A percentile compares a stretch with the other conserved stretches of the same genome.
Conservation (phyloP, 306 rosid genomes). For the Styphnolobium japonicum region DNA sequence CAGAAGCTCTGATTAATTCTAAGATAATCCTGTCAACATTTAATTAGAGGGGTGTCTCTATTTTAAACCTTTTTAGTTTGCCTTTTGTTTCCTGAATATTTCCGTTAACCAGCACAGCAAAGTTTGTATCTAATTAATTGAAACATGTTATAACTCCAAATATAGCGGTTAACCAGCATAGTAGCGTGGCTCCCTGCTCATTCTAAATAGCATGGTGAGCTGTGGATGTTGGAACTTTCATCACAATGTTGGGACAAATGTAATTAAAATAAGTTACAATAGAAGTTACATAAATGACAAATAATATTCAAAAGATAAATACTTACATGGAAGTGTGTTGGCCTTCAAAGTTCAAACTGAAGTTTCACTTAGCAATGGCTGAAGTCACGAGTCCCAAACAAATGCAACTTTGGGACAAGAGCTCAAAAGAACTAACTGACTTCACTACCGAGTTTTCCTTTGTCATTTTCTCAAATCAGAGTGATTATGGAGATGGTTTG, state of each 20-base stretch:
- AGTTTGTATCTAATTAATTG: neutral
- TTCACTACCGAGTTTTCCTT: conserved; percentile 45
- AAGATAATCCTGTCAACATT: neutral
- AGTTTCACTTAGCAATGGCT: conserved; percentile 9
- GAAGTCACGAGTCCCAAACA: neutral
- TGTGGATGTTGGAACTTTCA: neutral
- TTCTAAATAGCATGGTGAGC: neutral
- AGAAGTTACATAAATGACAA: neutral
- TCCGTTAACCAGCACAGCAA: neutral
- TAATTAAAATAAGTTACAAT: neutral
- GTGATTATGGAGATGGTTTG: conserved; percentile 29
- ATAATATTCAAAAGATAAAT: neutral
- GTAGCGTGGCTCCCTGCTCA: neutral
- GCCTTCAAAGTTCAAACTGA: neutral
- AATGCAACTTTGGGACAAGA: conserved; percentile 33
- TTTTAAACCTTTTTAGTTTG: neutral
- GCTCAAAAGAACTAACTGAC: conserved; percentile 10
- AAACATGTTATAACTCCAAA: neutral
- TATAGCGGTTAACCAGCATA: neutral
- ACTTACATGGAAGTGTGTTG: neutral
- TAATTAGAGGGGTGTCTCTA: no score
- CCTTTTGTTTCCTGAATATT: neutral
- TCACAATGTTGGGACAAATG: neutral
- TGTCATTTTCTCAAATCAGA: conserved; percentile 23
- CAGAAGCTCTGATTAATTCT: neutral